These are phyloP conservation scores for Pinus albicaulis DNA, from an alignment of 75 land plant genomes.

Conservation along the genomic window DNA sequence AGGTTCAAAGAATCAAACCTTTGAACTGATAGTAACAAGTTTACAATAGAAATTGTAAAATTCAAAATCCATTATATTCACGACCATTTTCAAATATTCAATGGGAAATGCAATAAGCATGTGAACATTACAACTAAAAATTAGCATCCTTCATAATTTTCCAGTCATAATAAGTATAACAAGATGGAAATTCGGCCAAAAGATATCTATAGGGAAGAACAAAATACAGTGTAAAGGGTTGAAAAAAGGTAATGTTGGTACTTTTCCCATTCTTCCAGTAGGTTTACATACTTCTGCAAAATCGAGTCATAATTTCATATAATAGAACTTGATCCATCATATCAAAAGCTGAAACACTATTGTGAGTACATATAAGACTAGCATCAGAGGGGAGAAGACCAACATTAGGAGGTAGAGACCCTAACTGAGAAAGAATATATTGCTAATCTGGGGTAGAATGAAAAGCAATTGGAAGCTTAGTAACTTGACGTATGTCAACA, in stretches of 20 bases:
- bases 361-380: not conserved
- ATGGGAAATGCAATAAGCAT: not conserved
- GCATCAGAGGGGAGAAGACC: not conserved
- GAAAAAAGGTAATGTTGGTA: not conserved
- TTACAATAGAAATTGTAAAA: not conserved
- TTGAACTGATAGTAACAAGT: not conserved
- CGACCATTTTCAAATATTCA: not conserved
- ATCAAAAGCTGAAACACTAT: constrained; percentile 2
- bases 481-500: constrained; percentile 87
- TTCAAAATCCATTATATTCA: not conserved
- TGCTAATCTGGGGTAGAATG: constrained; percentile 15
- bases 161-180: not conserved
- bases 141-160: not conserved
- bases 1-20: not conserved
- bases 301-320: not conserved
- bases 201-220: not conserved
- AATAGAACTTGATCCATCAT: not conserved
- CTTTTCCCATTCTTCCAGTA: not conserved
- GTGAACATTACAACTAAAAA: not conserved
- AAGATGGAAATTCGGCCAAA: not conserved
- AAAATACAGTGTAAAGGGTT: not conserved
- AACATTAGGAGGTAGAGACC: too few relatives aligned
- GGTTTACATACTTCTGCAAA: not conserved
- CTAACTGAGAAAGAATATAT: not conserved
- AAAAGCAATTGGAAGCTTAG: constrained; percentile 85